These are phyloP conservation scores for Lipomyces sp. DNA, from an alignment of 805 yeast species.

Conservation along the genomic window DNA sequence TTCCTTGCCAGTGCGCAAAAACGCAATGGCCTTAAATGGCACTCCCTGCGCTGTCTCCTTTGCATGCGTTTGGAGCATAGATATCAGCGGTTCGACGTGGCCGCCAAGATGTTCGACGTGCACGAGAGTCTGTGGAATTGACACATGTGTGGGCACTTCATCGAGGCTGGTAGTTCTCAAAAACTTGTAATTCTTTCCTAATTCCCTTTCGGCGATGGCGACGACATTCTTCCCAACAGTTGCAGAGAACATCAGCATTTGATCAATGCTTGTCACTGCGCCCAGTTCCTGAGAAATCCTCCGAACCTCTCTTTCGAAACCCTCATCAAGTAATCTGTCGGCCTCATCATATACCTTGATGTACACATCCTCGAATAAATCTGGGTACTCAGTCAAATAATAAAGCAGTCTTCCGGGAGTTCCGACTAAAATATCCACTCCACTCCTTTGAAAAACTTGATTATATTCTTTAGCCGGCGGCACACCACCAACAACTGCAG, in stretches of 20 bases:
- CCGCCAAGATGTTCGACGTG: conserved; percentile 35
- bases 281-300: conserved; percentile 53
- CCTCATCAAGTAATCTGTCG: conserved; percentile 77
- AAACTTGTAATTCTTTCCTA: conserved; percentile 51
- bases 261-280: conserved; percentile 40
- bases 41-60: conserved; percentile 38
- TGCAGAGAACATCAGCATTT: conserved; percentile 80
- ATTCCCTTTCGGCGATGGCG: conserved; percentile 55
- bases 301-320: conserved; percentile 66
- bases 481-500: conserved; percentile 20
- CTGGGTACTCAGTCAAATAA: conserved; percentile 44
- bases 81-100: conserved; percentile 51
- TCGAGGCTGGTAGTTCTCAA: conserved; percentile 63
- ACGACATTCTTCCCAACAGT: conserved; percentile 72
- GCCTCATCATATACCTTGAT: conserved; percentile 87
- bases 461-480: neutral
- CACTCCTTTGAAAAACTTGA: conserved; percentile 53
- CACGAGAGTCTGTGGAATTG: conserved; percentile 50
- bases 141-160: conserved; percentile 66
- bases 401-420: conserved; percentile 96
- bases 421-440: conserved; percentile 89
- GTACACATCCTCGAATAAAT: conserved; percentile 49
- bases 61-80: conserved; percentile 68
- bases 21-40: conserved; percentile 73
- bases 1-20: conserved; percentile 71